Base-by-base conservation (phyloP, 2,329 filamentous ascomycete species). In the Sporothrix humicola region DNA sequence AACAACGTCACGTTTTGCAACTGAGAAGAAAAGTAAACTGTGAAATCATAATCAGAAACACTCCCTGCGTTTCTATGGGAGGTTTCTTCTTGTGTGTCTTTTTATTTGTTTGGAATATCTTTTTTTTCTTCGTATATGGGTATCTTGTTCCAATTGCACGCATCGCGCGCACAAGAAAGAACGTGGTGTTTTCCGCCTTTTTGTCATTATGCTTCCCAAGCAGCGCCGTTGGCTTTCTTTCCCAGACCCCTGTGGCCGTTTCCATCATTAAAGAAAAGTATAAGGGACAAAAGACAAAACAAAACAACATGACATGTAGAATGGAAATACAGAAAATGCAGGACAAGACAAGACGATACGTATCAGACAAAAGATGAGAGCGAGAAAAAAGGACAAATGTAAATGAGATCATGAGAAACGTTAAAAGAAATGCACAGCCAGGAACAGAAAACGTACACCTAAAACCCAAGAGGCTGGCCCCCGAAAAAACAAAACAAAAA, bases 171-270 rank as follows among this genome's bases (percentile, higher is more conserved):
- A 23, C 26, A 15, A 23, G 31, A 37, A 37, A 37, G 31, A 54
- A 69, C 46, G 48, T 31, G 48, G 48, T 31, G 48, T 54, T 50
- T 59, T 26, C 26, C 31, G 31, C 17, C 58, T 15, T 42, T 61
- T 61, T n/a, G 31, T 61, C 58, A 48, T 58, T 31, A 59, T 58
- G 46, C 42, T 46, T 66, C 42, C 61, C 61, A 46, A 48, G n/a
- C n/a, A 37, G 42, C 61, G 42, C 61, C 61, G 9, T 66, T 66
- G 20, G 42, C 61, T 26, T 46, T 26, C 59, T 20, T 23, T 66
- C 61, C 42, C 13, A 61, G 15, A 61, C 58, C 31, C 58, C 58
- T 15, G 31, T 65, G 59, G 59, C 10, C 59, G 61, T 48, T 44
- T 20, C 37, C 61, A 26, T 26, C 42, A 26, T 66, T 12, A 44